A percentile compares a stretch with the other conserved stretches of the same genome.
Evolutionary conservation across 2,329 filamentous ascomycete species (phyloP).

Genomic region (Pezicula rhizophila): DNA sequence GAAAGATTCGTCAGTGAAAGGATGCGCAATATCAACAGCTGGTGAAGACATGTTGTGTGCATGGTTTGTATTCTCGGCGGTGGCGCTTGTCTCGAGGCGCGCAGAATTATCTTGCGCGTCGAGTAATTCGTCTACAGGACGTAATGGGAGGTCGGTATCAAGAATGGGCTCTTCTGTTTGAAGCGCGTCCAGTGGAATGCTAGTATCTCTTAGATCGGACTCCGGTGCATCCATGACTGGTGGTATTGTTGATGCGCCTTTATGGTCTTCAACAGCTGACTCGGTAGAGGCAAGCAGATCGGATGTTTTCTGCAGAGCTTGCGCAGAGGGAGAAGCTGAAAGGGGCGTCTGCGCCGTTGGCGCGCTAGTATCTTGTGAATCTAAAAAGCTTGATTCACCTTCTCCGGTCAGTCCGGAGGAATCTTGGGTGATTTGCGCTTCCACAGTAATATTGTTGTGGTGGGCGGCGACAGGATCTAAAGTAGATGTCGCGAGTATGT

Average conservation of each 20-base stretch:
- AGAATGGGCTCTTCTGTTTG: background rate
- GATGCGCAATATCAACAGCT: background rate
- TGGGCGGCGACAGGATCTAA: conserved; percentile 3
- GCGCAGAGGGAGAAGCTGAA: conserved; percentile 9
- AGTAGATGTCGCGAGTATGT: conserved; percentile 13
- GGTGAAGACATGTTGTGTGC: background rate
- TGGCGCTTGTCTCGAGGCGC: background rate
- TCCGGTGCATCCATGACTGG: conserved; percentile 25
- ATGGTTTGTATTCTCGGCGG: background rate
- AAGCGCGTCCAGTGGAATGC: background rate
- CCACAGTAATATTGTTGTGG: background rate
- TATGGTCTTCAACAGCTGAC: conserved; percentile 16
- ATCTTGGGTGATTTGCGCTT: conserved; percentile 11
- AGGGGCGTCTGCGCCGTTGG: conserved; percentile 12
- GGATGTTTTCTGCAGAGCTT: conserved; percentile 3
- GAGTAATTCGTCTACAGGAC: background rate
- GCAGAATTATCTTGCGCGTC: background rate
- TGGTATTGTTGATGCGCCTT: conserved; percentile 20
- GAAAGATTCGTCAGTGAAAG: conserved; percentile 1
- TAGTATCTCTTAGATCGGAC: conserved; percentile 24
- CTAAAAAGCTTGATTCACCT: conserved; percentile 8
- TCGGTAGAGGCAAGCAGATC: conserved; percentile 10
- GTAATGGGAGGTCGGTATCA: background rate
- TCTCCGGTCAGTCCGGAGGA: conserved; percentile 6
- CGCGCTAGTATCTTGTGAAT: conserved; percentile 13